Conservation (phyloP, 2,329 filamentous ascomycete genomes). For the Cercospora sojina region DNA sequence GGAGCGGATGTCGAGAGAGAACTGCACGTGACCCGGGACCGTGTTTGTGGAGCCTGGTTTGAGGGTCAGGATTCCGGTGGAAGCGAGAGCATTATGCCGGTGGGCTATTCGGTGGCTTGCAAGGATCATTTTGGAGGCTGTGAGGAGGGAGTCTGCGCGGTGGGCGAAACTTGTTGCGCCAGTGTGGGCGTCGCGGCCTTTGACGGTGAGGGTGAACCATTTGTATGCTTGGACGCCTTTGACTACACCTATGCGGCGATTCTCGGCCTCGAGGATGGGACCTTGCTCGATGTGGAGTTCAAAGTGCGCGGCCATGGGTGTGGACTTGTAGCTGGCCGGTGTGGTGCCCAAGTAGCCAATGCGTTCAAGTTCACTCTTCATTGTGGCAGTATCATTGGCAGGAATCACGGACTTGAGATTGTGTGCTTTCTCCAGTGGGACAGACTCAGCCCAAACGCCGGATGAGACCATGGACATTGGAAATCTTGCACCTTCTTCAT, state of each 20-base stretch:
- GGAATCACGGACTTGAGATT: slow-evolving; percentile 59
- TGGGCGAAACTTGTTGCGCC: slow-evolving; percentile 69
- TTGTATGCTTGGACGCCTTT: slow-evolving; percentile 72
- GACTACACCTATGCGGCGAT: slow-evolving; percentile 67
- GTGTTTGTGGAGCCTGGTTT: slow-evolving; percentile 72
- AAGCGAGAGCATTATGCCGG: slow-evolving; percentile 61
- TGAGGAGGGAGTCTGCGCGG: slow-evolving; percentile 67
- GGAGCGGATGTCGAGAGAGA: slow-evolving; percentile 67
- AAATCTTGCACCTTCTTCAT: slow-evolving; percentile 80
- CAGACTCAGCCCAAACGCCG: slow-evolving; percentile 72
- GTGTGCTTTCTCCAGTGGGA: slow-evolving; percentile 63
- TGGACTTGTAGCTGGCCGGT: slow-evolving; percentile 57
- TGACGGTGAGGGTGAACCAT: slow-evolving; percentile 68
- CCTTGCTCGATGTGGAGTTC: slow-evolving; percentile 86
- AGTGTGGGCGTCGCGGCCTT: slow-evolving; percentile 69
- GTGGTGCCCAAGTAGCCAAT: slow-evolving; percentile 67
- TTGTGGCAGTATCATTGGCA: slow-evolving; percentile 58
- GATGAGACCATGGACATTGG: slow-evolving; percentile 72
- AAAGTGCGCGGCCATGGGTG: slow-evolving; percentile 73
- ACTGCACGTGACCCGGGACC: slow-evolving; percentile 65
- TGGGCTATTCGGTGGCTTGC: slow-evolving; percentile 64
- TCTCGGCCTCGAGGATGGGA: slow-evolving; percentile 65
- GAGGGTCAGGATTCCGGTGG: slow-evolving; percentile 67
- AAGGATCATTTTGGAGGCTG: slow-evolving; percentile 66
- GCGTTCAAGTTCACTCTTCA: slow-evolving; percentile 67